A percentile compares a stretch with the other conserved stretches of the same genome.
Conservation (phyloP, 176 grass and related monocot species). For the Oryza longistaminata region DNA sequence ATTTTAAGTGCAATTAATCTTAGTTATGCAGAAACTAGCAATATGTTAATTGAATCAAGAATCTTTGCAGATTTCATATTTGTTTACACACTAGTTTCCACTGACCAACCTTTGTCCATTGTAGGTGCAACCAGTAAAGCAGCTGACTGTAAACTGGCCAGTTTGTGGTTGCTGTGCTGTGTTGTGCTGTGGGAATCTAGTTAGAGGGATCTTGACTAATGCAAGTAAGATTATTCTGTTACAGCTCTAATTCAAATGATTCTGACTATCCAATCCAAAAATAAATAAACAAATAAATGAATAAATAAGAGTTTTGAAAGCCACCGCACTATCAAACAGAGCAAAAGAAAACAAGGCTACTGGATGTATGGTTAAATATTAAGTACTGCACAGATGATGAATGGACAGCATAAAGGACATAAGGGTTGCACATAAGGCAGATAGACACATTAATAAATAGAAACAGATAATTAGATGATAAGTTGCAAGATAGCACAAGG, state of each 20-base stretch:
- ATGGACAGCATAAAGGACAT: neutral
- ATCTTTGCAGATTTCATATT: neutral
- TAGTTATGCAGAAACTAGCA: conserved; percentile 18
- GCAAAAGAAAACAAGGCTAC: neutral
- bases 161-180: neutral
- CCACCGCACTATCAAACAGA: neutral
- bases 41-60: neutral
- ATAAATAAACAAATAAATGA: neutral
- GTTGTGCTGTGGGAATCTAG: neutral
- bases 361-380: neutral
- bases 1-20: neutral
- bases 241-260: neutral
- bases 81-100: neutral
- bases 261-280: neutral
- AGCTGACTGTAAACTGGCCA: neutral
- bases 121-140: neutral
- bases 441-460: too few relatives aligned
- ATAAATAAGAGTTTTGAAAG: neutral
- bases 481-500: neutral
- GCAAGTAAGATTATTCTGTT: neutral
- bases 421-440: neutral
- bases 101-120: neutral
- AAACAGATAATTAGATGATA: too few relatives aligned
- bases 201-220: neutral
- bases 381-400: neutral